Conservation (phyloP, 208 protist species). For the Trypanosoma avium region DNA sequence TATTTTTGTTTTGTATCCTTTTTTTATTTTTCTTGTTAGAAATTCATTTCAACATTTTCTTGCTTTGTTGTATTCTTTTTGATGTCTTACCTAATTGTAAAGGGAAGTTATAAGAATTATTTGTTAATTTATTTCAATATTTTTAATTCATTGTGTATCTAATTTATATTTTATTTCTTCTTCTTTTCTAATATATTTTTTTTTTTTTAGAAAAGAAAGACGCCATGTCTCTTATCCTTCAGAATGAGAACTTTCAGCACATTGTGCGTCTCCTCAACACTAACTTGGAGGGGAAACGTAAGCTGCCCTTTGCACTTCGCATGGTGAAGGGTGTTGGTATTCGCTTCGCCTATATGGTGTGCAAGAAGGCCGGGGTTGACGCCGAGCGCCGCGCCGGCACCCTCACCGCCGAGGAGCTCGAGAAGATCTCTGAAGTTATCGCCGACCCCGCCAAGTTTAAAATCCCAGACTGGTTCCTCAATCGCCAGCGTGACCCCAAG, state of each 20-base stretch:
- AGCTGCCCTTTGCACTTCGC: conserved; percentile 98
- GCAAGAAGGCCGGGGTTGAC: conserved; percentile 99
- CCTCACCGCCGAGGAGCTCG: conserved; percentile 94
- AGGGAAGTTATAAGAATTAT: too few species aligned
- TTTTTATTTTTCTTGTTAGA: too few species aligned
- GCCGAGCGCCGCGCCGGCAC: conserved; percentile 95
- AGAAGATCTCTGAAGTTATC: conserved; percentile 97
- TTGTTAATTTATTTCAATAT: too few species aligned
- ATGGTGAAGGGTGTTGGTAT: conserved; percentile 99
- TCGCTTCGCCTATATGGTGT: conserved; percentile 98
- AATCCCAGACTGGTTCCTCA: conserved; percentile 99
- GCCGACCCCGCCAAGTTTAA: conserved; percentile 98
- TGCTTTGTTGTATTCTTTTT: too few species aligned
- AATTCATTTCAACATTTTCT: too few species aligned
- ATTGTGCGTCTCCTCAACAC: conserved; percentile 99
- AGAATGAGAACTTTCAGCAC: conserved; percentile 97
- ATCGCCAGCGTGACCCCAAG: conserved; percentile 98
- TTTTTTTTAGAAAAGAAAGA: conserved; percentile 8
- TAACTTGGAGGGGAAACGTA: conserved; percentile 98
- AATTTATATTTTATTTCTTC: neutral
- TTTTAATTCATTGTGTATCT: conserved; percentile 12
- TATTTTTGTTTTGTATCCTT: too few species aligned
- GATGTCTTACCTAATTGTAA: too few species aligned
- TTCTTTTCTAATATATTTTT: neutral
- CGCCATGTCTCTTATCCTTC: conserved; percentile 62